Evolutionary conservation across 495 filamentous ascomycete genomes (phyloP).

Genomic region (Cercophora sp.): DNA sequence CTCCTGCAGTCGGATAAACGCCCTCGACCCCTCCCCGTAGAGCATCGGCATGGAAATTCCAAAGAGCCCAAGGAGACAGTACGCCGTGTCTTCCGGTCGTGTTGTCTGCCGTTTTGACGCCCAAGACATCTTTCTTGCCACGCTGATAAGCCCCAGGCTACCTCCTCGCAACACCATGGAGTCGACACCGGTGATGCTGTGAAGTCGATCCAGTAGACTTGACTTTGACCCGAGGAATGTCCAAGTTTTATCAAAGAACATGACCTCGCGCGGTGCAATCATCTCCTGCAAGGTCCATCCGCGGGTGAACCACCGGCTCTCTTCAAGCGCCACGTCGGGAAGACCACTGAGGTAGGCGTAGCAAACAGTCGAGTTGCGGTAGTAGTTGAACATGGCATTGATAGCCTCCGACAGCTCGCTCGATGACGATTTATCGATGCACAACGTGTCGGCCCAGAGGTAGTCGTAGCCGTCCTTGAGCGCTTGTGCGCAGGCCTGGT

Average conservation of each 20-base stretch:
- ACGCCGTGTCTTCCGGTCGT: conserved; percentile 31
- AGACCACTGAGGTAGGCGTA: conserved; percentile 31
- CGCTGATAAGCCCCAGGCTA: conserved; percentile 3
- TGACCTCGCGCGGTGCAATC: conserved; percentile 25
- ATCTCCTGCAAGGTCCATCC: conserved; percentile 46
- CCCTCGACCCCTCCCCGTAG: conserved; percentile 33
- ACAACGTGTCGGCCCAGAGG: conserved; percentile 29
- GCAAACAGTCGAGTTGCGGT: conserved; percentile 25
- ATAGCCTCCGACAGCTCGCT: too few species aligned
- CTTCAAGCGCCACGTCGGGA: accelerated
- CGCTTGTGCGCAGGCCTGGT: conserved; percentile 10
- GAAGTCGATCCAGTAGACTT: not conserved
- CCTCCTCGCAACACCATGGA: not conserved
- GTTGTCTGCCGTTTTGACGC: conserved; percentile 26
- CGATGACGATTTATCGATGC: conserved; percentile 7
- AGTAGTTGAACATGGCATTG: conserved; percentile 42
- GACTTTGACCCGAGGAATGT: conserved; percentile 21
- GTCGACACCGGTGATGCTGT: conserved; percentile 27
- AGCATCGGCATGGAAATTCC: conserved; percentile 35
- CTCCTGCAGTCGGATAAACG: conserved; percentile 30
- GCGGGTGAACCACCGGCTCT: conserved; percentile 35
- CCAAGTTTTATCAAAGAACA: conserved; percentile 33
- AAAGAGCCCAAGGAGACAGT: conserved; percentile 37
- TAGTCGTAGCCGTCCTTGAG: conserved; percentile 8
- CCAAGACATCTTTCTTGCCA: conserved; percentile 39